Conservation (phyloP, 129 eudicot genomes). For the Ambrosia artemisiifolia region DNA sequence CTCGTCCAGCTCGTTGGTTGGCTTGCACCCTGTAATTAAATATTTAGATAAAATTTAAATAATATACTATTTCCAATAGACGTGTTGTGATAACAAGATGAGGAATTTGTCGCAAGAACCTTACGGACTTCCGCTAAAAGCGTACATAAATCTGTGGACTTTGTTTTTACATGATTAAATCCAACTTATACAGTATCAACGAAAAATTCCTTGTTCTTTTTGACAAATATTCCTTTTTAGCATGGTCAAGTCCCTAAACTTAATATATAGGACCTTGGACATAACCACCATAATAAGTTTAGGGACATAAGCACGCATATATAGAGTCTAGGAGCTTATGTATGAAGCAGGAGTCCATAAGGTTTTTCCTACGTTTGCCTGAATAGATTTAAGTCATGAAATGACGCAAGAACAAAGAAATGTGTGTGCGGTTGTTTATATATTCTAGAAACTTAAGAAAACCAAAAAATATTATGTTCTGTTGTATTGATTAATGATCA, state of each 20-base stretch:
- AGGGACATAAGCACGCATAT: too few species aligned
- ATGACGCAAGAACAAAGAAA: too few species aligned
- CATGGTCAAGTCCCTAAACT: not conserved
- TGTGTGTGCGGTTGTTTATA: too few species aligned
- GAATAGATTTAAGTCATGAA: too few species aligned
- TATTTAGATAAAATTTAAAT: not conserved
- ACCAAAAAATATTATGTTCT: too few species aligned
- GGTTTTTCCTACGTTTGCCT: not conserved
- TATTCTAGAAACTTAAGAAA: too few species aligned
- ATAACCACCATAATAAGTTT: not conserved
- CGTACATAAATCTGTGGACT: not conserved
- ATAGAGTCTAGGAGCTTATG: not conserved
- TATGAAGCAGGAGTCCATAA: not conserved
- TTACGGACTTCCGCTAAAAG: not conserved
- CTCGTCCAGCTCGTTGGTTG: constrained; percentile 97
- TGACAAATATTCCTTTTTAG: not conserved
- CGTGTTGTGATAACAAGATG: not conserved
- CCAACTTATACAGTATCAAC: too few species aligned
- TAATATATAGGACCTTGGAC: not conserved
- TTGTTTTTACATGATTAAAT: not conserved
- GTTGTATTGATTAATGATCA: too few species aligned
- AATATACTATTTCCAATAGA: not conserved
- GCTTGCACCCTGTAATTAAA: constrained; percentile 76
- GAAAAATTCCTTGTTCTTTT: not conserved
- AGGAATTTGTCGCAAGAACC: not conserved